Evolutionary conservation across 768 basidiomycete species (phyloP).

Genomic region (Gloeopeniophorella convolvens): DNA sequence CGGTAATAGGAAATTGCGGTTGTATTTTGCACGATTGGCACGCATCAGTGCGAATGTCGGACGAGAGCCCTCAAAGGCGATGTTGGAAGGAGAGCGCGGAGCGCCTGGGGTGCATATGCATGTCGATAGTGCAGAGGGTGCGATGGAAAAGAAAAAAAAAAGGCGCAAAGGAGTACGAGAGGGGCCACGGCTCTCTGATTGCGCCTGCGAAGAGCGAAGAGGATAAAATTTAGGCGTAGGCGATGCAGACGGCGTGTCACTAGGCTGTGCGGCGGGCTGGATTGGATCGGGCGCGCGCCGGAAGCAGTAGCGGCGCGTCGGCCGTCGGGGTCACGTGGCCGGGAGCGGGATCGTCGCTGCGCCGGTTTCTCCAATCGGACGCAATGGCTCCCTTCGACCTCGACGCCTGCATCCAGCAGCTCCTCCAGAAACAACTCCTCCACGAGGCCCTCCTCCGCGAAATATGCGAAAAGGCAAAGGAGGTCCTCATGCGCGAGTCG

Average conservation of each 20-base stretch:
- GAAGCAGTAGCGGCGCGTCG: too few relatives aligned
- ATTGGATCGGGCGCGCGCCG: too few relatives aligned
- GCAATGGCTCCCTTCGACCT: slow-evolving; percentile 75
- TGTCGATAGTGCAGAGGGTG: too few relatives aligned
- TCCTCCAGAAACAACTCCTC: slow-evolving; percentile 86
- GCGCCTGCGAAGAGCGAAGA: too few relatives aligned
- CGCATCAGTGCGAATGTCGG: slow-evolving; percentile 14
- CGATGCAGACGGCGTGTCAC: too few relatives aligned
- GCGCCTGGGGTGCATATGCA: too few relatives aligned
- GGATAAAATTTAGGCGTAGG: not conserved
- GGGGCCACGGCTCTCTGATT: too few relatives aligned
- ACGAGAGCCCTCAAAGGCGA: not conserved
- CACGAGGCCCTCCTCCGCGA: slow-evolving; percentile 93
- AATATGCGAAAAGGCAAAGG: slow-evolving; percentile 99
- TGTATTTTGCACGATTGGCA: too few relatives aligned
- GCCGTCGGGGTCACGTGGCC: not conserved
- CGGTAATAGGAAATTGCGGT: too few relatives aligned
- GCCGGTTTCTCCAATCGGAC: slow-evolving; percentile 10
- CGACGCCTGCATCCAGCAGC: slow-evolving; percentile 90
- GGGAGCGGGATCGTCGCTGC: not conserved
- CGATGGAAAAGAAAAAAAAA: not conserved
- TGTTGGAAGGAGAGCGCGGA: too few relatives aligned
- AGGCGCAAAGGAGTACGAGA: not conserved
- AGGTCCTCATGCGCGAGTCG: slow-evolving; percentile 97
- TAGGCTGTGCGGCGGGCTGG: too few relatives aligned